Conservation (phyloP, 1,139 yeast species). For the Geotrichum australiense region DNA sequence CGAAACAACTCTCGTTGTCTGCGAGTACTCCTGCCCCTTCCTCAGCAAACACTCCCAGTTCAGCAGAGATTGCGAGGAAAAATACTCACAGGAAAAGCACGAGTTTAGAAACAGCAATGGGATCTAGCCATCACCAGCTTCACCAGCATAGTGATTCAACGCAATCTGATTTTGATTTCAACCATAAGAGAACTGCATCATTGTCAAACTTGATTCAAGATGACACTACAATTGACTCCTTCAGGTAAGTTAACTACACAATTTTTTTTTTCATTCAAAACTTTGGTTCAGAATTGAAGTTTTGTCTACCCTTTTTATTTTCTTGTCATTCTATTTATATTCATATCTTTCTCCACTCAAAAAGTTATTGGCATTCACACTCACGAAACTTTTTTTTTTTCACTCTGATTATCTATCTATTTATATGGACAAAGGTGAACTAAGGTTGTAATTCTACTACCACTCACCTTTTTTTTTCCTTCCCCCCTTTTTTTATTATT, state of each 20-base stretch:
- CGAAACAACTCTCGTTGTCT: slow-evolving; percentile 6
- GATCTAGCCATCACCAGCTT: neutral
- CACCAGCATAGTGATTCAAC: neutral
- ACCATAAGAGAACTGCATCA: neutral
- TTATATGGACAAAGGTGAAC: no score
- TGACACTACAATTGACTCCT: neutral
- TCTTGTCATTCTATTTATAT: neutral
- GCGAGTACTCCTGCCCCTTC: neutral
- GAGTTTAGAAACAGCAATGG: slow-evolving; percentile 7
- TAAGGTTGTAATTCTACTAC: slow-evolving; percentile 4
- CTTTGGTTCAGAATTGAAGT: neutral
- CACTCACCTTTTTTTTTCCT: neutral
- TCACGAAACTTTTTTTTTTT: no score
- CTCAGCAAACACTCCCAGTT: neutral
- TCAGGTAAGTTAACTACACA: neutral
- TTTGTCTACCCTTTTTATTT: neutral
- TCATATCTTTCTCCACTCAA: neutral
- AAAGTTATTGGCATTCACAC: no score
- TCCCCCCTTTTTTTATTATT: neutral
- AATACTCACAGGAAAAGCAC: slow-evolving; percentile 8
- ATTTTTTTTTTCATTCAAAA: neutral
- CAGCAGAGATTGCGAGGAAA: no score
- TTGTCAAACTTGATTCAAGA: neutral
- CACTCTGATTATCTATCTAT: neutral
- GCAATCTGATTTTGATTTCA: slow-evolving; percentile 6